Evolutionary conservation across 148 eudicot species (phyloP).

Genomic region (Cornus kousa): DNA sequence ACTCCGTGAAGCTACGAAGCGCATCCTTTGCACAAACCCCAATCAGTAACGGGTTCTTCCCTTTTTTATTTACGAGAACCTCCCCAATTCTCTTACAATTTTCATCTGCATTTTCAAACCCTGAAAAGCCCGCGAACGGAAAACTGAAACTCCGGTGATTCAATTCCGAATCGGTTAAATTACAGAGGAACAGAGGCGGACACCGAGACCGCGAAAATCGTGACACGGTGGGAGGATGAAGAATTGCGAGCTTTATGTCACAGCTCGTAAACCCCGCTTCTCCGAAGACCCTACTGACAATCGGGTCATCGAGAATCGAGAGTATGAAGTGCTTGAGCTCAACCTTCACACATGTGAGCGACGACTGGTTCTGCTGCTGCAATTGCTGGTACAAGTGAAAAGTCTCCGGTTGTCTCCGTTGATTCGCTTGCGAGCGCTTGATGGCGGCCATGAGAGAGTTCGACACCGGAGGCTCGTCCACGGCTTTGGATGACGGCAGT

Average conservation of each 20-base stretch:
- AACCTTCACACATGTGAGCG: constrained; percentile 51
- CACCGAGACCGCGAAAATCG: constrained; percentile 20
- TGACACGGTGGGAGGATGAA: constrained; percentile 38
- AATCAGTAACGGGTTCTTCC: constrained; percentile 60
- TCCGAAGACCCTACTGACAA: constrained; percentile 77
- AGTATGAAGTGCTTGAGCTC: constrained; percentile 74
- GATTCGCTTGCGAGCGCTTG: constrained; percentile 88
- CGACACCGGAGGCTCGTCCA: constrained; percentile 72
- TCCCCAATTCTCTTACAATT: constrained; percentile 54
- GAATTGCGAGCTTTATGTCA: constrained; percentile 61
- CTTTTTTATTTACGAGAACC: constrained; percentile 38
- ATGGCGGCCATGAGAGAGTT: constrained; percentile 96
- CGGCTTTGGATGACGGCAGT: constrained; percentile 36
- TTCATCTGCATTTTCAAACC: constrained; percentile 34
- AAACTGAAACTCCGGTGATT: constrained; percentile 24
- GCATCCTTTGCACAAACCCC: constrained; percentile 65
- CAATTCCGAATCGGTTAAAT: constrained; percentile 27
- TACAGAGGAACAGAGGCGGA: constrained; percentile 58
- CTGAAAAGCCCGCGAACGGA: constrained; percentile 22
- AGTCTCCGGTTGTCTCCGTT: constrained; percentile 82
- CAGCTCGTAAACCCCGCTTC: constrained; percentile 85
- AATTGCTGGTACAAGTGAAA: constrained; percentile 56
- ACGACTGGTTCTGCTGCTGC: constrained; percentile 13
- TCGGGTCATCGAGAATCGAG: constrained; percentile 84
- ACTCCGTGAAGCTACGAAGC: constrained; percentile 31